Conservation (phyloP, 2,329 filamentous ascomycete species). For the Ophiocordyceps camponoti-floridani region DNA sequence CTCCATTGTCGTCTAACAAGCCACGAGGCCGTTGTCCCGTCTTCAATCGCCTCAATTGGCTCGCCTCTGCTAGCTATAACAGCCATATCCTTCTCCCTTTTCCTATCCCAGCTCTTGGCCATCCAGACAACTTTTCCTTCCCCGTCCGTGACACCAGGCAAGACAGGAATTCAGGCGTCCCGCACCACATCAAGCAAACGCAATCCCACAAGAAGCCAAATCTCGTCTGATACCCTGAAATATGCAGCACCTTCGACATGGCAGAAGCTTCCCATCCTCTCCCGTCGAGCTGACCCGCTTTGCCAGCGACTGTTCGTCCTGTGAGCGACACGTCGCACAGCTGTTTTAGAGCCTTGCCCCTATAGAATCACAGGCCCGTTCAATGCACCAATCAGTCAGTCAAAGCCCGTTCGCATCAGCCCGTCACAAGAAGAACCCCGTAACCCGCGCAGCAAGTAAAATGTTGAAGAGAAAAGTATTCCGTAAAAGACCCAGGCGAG, state of each 20-base stretch:
- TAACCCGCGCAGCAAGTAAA: not conserved
- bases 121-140: not conserved
- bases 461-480: not conserved
- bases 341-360: no score
- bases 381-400: not conserved
- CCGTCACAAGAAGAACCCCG: not conserved
- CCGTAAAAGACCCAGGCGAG: no score
- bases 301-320: not conserved
- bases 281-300: not conserved
- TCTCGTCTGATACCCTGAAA: constrained; percentile 1
- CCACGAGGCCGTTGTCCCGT: not conserved
- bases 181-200: not conserved
- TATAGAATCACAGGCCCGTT: no score
- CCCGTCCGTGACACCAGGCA: not conserved
- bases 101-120: not conserved
- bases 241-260: not conserved
- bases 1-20: no score
- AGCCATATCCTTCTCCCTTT: not conserved
- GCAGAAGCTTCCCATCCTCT: not conserved
- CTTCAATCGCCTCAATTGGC: not conserved
- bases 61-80: not conserved
- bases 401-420: not conserved
- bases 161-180: not conserved
- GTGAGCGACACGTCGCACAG: no score
- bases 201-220: not conserved